Evolutionary conservation across 495 filamentous ascomycete species (phyloP).

Genomic region (Bacidia gigantensis): DNA sequence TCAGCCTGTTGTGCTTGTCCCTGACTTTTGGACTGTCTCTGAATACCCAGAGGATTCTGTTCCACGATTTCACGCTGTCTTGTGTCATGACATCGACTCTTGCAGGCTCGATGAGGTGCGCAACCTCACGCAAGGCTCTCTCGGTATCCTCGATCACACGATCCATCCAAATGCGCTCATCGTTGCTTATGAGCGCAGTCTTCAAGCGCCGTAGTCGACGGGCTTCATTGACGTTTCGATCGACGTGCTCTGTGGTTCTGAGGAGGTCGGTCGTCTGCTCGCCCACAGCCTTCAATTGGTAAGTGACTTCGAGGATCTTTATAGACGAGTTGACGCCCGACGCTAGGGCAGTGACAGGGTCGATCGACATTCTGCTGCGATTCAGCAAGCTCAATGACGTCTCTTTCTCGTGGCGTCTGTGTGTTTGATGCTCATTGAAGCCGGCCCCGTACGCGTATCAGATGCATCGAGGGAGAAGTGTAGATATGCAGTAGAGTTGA

Average conservation of each 20-base stretch:
- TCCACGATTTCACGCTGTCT: conserved; percentile 9
- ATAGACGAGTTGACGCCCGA: conserved; percentile 7
- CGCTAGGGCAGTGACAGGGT: conserved; percentile 1
- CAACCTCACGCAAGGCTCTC: conserved; percentile 15
- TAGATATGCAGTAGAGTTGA: no score
- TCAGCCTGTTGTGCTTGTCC: conserved; percentile 16
- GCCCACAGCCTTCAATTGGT: conserved; percentile 17
- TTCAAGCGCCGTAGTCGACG: conserved; percentile 17
- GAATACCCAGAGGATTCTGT: conserved; percentile 20
- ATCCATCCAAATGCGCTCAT: conserved; percentile 19
- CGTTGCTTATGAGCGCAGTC: conserved; percentile 8
- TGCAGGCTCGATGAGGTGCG: conserved; percentile 17
- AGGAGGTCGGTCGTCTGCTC: conserved; percentile 21
- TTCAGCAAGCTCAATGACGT: no score
- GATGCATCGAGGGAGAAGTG: no score
- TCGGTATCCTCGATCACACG: conserved; percentile 17
- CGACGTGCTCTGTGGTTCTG: conserved; percentile 16
- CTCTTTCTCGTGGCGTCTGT: no score
- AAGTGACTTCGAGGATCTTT: conserved; percentile 11
- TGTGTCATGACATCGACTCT: conserved; percentile 3
- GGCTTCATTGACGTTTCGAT: conserved; percentile 17
- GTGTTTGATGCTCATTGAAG: no score
- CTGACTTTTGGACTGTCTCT: conserved; percentile 17
- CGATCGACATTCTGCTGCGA: neutral
- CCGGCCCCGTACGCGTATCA: no score